These are phyloP conservation scores for Dendrobium catenatum DNA, from an alignment of 106 monocot species.

Conservation along the genomic window DNA sequence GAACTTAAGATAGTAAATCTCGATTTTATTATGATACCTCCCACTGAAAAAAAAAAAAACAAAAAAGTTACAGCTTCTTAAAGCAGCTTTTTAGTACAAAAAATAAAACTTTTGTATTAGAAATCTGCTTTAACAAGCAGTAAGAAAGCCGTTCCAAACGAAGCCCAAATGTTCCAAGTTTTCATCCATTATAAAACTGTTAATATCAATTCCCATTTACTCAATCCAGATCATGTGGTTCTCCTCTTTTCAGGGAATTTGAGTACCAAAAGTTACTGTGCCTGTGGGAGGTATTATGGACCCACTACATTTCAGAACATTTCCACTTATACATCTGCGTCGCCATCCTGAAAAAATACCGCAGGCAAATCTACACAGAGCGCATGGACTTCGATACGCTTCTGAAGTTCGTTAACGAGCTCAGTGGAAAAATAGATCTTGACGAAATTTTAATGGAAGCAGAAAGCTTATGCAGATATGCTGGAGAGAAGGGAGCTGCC, in stretches of 20 bases:
- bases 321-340: slow-evolving; percentile 90
- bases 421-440: slow-evolving; percentile 67
- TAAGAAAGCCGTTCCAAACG: too few relatives aligned
- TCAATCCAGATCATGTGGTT: neutral
- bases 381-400: slow-evolving; percentile 93
- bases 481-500: slow-evolving; percentile 75
- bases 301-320: slow-evolving; percentile 80
- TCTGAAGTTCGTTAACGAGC: slow-evolving; percentile 91
- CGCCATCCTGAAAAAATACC: slow-evolving; percentile 70
- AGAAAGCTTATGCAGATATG: slow-evolving; percentile 67
- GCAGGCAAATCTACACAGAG: slow-evolving; percentile 55
- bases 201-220: neutral
- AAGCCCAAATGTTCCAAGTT: neutral
- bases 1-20: neutral
- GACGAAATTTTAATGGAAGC: slow-evolving; percentile 62
- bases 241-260: slow-evolving; percentile 56
- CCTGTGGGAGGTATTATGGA: slow-evolving; percentile 95
- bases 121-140: too few relatives aligned
- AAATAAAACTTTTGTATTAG: too few relatives aligned
- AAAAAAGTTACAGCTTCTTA: too few relatives aligned
- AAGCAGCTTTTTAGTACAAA: too few relatives aligned
- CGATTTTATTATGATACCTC: neutral
- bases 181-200: neutral
- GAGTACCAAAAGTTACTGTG: slow-evolving; percentile 64
- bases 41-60: neutral